phyloP scores from a whole-genome alignment of 2,329 filamentous ascomycete genomes.

The Exophiala bonariae region DNA sequence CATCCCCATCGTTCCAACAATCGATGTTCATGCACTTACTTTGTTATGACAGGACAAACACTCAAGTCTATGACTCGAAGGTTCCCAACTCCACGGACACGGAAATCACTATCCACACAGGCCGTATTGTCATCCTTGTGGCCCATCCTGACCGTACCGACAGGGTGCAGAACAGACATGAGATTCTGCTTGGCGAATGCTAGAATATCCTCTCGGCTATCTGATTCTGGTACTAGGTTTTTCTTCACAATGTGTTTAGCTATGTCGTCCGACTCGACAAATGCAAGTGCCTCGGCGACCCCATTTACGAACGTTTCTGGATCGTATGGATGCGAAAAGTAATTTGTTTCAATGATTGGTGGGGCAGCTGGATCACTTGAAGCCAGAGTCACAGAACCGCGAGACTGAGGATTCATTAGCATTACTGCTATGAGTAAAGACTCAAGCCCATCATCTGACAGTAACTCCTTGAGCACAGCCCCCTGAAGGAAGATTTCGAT shows the following conservation, averaged over 20 bases:
- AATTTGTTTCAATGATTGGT: constrained; percentile 55
- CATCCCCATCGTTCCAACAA: neutral
- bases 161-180: constrained; percentile 55
- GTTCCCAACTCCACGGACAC: constrained; percentile 36
- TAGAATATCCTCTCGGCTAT: constrained; percentile 56
- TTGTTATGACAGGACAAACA: constrained; percentile 39
- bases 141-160: constrained; percentile 60
- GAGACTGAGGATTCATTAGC: constrained; percentile 55
- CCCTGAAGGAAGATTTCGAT: constrained; percentile 50
- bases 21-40: constrained; percentile 19
- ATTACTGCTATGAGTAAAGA: constrained; percentile 34
- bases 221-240: constrained; percentile 45
- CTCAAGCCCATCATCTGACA: constrained; percentile 17
- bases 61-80: constrained; percentile 46
- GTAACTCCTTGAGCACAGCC: constrained; percentile 7
- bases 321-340: constrained; percentile 56
- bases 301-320: constrained; percentile 50
- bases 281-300: constrained; percentile 41
- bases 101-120: constrained; percentile 47
- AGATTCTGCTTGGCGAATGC: constrained; percentile 47
- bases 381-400: constrained; percentile 54
- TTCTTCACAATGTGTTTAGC: constrained; percentile 43
- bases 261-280: constrained; percentile 44
- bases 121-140: constrained; percentile 41
- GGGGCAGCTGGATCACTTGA: constrained; percentile 53